phyloP scores from a whole-genome alignment of 176 grass and related monocot genomes.

The Miscanthus lutarioriparius region DNA sequence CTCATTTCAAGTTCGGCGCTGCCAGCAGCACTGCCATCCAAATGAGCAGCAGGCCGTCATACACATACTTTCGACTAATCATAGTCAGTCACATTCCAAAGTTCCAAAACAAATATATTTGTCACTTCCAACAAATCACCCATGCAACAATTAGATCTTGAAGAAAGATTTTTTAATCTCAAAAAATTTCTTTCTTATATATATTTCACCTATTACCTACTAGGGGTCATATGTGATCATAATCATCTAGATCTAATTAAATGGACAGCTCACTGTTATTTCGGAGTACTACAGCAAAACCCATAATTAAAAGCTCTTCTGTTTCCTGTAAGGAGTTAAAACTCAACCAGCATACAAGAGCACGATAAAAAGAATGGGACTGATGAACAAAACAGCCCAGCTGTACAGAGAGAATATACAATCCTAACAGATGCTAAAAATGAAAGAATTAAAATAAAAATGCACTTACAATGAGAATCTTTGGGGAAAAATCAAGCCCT shows the following conservation, averaged over 20 bases:
- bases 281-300: not conserved
- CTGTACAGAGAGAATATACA: slow-evolving; percentile 17
- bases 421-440: slow-evolving; percentile 7
- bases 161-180: not conserved
- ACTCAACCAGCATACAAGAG: slow-evolving; percentile 9
- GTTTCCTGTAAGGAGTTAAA: not conserved
- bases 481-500: slow-evolving; percentile 74
- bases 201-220: not conserved
- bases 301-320: not conserved
- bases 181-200: not conserved
- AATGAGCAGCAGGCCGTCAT: not conserved
- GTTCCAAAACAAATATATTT: not conserved
- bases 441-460: slow-evolving; percentile 5
- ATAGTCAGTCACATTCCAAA: not conserved
- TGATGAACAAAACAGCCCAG: not conserved
- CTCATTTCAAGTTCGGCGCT: not conserved
- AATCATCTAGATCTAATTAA: not conserved
- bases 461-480: slow-evolving; percentile 86
- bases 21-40: not conserved
- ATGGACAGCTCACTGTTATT: not conserved
- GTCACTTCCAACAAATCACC: not conserved
- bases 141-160: not conserved
- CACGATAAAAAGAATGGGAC: not conserved
- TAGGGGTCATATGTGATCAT: not conserved
- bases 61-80: not conserved